Evolutionary conservation across 768 basidiomycete genomes (phyloP).

Genomic region (Suillus sp.): DNA sequence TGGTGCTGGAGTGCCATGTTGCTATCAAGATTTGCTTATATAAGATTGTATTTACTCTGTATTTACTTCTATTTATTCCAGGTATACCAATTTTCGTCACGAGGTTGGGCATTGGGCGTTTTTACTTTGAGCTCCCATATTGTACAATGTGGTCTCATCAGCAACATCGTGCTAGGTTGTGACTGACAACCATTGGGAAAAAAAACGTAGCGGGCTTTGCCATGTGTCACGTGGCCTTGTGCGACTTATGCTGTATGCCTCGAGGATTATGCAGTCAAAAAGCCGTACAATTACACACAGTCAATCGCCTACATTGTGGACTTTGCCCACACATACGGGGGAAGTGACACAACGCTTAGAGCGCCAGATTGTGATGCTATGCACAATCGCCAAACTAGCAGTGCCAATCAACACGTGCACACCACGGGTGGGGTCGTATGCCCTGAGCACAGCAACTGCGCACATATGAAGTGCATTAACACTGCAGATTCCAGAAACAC

Average conservation of each 20-base stretch:
- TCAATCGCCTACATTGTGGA: background rate
- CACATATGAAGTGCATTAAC: conserved; percentile 12
- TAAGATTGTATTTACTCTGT: no score
- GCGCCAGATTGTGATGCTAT: background rate
- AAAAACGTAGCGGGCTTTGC: no score
- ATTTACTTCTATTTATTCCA: no score
- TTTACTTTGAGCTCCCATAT: no score
- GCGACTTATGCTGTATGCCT: conserved; percentile 1
- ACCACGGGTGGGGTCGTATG: conserved; percentile 21
- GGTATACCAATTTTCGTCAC: no score
- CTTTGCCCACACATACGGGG: background rate
- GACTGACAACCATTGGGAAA: no score
- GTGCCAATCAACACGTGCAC: conserved; percentile 20
- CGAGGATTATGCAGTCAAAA: conserved; percentile 6
- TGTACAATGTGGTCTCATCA: no score
- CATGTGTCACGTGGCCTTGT: no score
- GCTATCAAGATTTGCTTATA: no score
- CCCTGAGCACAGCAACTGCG: conserved; percentile 10
- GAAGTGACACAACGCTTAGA: background rate
- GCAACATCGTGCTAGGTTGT: no score
- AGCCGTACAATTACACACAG: conserved; percentile 1
- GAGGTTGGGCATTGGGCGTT: no score
- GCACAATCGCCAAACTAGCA: conserved; percentile 10
- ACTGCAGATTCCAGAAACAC: conserved; percentile 11
- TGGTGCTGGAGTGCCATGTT: no score